Evolutionary conservation across 1,284 basidiomycete genomes (phyloP), one percentile per base, ranked within the genome.

Genomic region (Apiotrichum montevideense): DNA sequence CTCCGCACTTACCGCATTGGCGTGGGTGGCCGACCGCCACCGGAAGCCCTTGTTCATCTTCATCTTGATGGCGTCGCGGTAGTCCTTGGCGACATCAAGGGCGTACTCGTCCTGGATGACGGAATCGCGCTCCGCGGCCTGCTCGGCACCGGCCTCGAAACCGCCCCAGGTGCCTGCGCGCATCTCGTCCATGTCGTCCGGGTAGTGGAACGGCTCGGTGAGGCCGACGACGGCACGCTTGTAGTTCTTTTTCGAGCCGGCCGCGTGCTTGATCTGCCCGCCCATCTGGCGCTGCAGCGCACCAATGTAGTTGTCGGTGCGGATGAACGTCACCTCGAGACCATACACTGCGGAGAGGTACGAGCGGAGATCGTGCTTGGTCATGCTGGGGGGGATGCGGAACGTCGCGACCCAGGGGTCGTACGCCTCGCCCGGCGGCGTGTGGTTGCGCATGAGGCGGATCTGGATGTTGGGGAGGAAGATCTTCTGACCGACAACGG

Each of bases 331-430:
- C 55, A 87, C 87, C 67, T 85, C 80, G 43, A 96, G 86, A 62
- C 88, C 89, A 70, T 97, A 97, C 45, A 88, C 83, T 34, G 90
- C 81, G 40, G 79, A 78, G 35, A 97, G 83, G 75, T 96, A 95
- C 3, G 87, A 87, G 47, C 91, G 85, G 37, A 97, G 79, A 76
- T 93, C 90, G 61, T 87, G 90, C 79, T 97, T 97, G 56, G 91
- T 95, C 77, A 95, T 82, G 52, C 84, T 85, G 57, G 85, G 85
- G 1, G 80, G 79, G 44, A 96, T 83, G 56, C 90, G 87, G 81
- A 97, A 96, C 1, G 94, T 97, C 6, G 93, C 93, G 74, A 92
- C 87, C 79, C 87, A 93, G 1, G 92, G 88, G 66, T 97, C 95
- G 80, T 97, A 97, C 4, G 89, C 80, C 67, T 88, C 77, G 0